Evolutionary conservation across 345 rosid genomes (phyloP).

Genomic region (Melaleuca alternifolia): DNA sequence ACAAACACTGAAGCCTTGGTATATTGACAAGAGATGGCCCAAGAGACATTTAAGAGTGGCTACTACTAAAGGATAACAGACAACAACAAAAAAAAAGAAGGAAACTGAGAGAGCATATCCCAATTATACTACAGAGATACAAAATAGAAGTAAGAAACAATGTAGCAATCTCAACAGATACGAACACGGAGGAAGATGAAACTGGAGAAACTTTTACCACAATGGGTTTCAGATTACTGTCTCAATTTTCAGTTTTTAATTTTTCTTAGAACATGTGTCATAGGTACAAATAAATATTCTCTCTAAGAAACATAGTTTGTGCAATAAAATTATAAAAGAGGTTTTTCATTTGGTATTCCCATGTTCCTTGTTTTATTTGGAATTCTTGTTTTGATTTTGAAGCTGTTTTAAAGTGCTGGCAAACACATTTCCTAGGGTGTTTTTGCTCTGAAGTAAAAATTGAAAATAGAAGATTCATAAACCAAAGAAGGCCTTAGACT

Average conservation of each 20-base stretch:
- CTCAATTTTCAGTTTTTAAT: not conserved
- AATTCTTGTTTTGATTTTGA: not conserved
- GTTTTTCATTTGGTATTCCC: not conserved
- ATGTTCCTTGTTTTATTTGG: not conserved
- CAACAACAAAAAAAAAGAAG: not conserved
- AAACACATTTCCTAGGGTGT: not conserved
- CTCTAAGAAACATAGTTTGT: not conserved
- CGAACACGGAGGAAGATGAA: not conserved
- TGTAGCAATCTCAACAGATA: not conserved
- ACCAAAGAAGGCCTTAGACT: not conserved
- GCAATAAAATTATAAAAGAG: not conserved
- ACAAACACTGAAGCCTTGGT: not conserved
- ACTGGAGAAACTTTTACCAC: not conserved
- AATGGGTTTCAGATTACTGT: not conserved
- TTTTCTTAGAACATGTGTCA: not conserved
- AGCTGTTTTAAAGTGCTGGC: not conserved
- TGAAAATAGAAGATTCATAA: not conserved
- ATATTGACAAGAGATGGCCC: not conserved
- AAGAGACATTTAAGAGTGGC: not conserved
- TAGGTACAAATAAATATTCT: not conserved
- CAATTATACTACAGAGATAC: not conserved
- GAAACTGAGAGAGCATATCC: not conserved
- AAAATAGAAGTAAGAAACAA: not conserved
- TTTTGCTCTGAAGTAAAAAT: not conserved
- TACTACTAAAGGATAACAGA: not conserved